Percentiles rank a stretch among this genome's conserved stretches.
Evolutionary conservation across 352 stramenopile genomes (phyloP).

Genomic region (Phytophthora sansomeana): DNA sequence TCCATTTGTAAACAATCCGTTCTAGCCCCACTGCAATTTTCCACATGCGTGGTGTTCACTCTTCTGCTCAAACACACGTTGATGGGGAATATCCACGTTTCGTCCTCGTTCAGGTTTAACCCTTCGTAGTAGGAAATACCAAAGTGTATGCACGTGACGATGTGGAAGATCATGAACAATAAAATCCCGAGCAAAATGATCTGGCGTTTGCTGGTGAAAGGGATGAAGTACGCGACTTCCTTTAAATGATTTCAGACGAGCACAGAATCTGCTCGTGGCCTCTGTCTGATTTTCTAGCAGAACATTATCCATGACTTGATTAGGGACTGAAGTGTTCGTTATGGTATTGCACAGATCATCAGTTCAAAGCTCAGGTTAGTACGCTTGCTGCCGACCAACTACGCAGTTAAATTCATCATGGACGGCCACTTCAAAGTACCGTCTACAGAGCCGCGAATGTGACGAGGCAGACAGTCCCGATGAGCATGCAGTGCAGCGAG

Average conservation of each 20-base stretch:
- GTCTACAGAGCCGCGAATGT: slow-evolving; percentile 43
- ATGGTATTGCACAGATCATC: no score
- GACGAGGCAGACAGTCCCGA: slow-evolving; percentile 46
- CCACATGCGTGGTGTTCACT: slow-evolving; percentile 24
- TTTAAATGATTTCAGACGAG: slow-evolving; percentile 36
- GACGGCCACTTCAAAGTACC: not conserved
- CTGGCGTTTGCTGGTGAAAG: slow-evolving; percentile 52
- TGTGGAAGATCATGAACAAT: slow-evolving; percentile 56
- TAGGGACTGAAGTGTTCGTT: no score
- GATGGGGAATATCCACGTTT: slow-evolving; percentile 37
- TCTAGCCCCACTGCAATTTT: slow-evolving; percentile 40
- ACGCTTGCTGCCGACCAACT: no score
- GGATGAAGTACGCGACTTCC: slow-evolving; percentile 50
- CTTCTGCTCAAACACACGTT: slow-evolving; percentile 26
- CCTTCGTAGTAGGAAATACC: slow-evolving; percentile 40
- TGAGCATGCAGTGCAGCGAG: slow-evolving; percentile 71
- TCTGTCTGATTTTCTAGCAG: no score
- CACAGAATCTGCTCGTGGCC: no score
- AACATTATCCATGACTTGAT: no score
- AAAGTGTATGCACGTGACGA: slow-evolving; percentile 55
- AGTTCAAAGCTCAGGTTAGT: no score
- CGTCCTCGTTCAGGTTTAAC: slow-evolving; percentile 28
- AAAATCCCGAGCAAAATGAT: slow-evolving; percentile 47
- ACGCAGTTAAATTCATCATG: no score
- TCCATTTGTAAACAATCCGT: slow-evolving; percentile 64